Conservation (phyloP, 169 alveolate genomes). For the Perkinsus marinus region DNA sequence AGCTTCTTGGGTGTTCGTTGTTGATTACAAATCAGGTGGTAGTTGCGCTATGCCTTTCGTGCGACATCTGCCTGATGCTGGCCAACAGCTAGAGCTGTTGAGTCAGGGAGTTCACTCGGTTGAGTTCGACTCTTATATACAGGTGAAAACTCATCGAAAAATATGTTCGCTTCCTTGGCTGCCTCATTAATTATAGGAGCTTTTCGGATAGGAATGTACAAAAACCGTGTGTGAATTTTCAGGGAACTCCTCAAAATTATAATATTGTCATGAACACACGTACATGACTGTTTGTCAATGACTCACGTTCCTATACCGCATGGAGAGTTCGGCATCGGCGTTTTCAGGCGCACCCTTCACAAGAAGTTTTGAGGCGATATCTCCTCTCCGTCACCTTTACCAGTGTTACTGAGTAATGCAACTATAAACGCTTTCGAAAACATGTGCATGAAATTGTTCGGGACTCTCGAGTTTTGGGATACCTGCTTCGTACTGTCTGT, state of each 20-base stretch:
- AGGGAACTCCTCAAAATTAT: neutral
- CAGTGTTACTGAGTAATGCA: neutral
- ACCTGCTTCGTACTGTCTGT: neutral
- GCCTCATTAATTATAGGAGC: too few species aligned
- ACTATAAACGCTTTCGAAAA: neutral
- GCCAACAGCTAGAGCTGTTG: neutral
- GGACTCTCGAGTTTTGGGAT: neutral
- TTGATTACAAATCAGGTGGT: neutral
- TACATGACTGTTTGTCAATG: too few species aligned
- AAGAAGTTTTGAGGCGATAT: neutral
- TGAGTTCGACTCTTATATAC: neutral
- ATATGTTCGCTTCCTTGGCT: too few species aligned
- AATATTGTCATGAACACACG: too few species aligned
- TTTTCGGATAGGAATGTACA: too few species aligned
- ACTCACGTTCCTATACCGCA: too few species aligned
- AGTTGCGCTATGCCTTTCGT: neutral
- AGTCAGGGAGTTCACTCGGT: neutral
- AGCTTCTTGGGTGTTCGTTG: neutral
- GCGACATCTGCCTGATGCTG: neutral
- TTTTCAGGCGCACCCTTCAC: neutral
- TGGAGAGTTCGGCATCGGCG: too few species aligned
- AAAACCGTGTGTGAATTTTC: too few species aligned
- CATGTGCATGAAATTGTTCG: too few species aligned
- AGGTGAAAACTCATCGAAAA: too few species aligned
- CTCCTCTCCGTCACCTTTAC: neutral